These are phyloP conservation scores for Apiotrichum sp. DNA, from an alignment of 1,284 basidiomycete genomes.

Conservation along the genomic window DNA sequence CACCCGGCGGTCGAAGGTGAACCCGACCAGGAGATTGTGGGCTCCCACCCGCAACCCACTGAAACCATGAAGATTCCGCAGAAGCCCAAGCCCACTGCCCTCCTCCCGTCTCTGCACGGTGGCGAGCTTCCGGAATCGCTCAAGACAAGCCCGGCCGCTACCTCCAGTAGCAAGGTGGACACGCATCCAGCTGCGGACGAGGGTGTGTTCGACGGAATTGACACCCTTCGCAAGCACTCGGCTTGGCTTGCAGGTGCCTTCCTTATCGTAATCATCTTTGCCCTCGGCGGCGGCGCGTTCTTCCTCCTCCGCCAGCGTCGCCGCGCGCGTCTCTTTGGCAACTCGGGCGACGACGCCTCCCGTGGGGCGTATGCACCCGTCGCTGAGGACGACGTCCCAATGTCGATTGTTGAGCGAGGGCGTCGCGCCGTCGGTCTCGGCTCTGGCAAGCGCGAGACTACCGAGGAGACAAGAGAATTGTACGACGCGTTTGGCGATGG, in stretches of 20 bases:
- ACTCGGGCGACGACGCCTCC: constrained; percentile 36
- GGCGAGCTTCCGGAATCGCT: constrained; percentile 31
- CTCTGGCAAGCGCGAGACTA: constrained; percentile 40
- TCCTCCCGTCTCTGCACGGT: constrained; percentile 79
- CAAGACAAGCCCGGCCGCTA: neutral
- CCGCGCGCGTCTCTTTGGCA: constrained; percentile 21
- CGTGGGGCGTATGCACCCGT: constrained; percentile 63
- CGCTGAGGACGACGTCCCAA: constrained; percentile 62
- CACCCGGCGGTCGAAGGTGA: constrained; percentile 40
- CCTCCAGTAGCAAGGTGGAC: constrained; percentile 5
- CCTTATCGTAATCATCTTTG: constrained; percentile 62
- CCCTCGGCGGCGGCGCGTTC: constrained; percentile 56
- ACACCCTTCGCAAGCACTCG: constrained; percentile 65
- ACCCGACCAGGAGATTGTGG: constrained; percentile 46
- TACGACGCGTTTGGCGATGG: constrained; percentile 85
- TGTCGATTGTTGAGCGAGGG: constrained; percentile 56
- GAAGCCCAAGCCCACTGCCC: constrained; percentile 76
- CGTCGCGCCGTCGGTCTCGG: constrained; percentile 34
- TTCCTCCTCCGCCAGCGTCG: constrained; percentile 54
- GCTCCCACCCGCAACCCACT: constrained; percentile 50
- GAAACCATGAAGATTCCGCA: constrained; percentile 47
- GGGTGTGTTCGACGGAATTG: constrained; percentile 79
- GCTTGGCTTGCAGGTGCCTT: constrained; percentile 80
- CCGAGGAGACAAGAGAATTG: constrained; percentile 57
- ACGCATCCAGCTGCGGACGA: constrained; percentile 54